A percentile compares a stretch with the other conserved stretches of the same genome.
These are phyloP conservation scores for Leccinellum albellum DNA, from an alignment of 768 basidiomycete species.

Conservation along the genomic window DNA sequence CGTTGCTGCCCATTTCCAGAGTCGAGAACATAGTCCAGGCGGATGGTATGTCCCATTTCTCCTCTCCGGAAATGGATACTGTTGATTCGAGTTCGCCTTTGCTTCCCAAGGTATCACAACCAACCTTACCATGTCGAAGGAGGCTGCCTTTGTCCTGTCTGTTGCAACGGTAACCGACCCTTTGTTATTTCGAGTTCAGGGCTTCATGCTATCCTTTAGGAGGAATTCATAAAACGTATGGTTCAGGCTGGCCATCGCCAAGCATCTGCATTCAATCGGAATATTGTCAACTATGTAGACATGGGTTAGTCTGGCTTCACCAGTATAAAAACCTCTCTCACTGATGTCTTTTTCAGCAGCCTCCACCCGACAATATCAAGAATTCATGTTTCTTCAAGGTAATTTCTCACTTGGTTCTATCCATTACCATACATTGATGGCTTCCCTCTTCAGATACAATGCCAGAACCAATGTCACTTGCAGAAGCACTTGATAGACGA, in stretches of 20 bases:
- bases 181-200: constrained; percentile 5
- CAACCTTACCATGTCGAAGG: constrained; percentile 67
- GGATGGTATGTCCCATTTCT: constrained; percentile 50
- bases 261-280: constrained; percentile 56
- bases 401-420: constrained; percentile 1
- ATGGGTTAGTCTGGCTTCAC: constrained; percentile 52
- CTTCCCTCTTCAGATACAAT: constrained; percentile 51
- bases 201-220: constrained; percentile 41
- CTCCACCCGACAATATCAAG: constrained; percentile 58
- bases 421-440: constrained; percentile 1
- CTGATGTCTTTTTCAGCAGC: constrained; percentile 40
- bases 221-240: constrained; percentile 81
- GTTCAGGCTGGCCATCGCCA: constrained; percentile 65
- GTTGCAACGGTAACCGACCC: constrained; percentile 60
- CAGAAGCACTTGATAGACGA: constrained; percentile 56
- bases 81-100: constrained; percentile 15
- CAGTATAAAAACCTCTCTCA: background rate
- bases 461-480: constrained; percentile 55
- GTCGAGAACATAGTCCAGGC: constrained; percentile 78
- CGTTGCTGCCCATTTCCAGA: constrained; percentile 59
- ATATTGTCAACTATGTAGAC: constrained; percentile 63
- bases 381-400: constrained; percentile 74
- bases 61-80: constrained; percentile 4
- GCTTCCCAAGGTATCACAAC: constrained; percentile 50
- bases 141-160: constrained; percentile 70